Evolutionary conservation across 331 rosid genomes (phyloP).

Genomic region (Malus hybrid): DNA sequence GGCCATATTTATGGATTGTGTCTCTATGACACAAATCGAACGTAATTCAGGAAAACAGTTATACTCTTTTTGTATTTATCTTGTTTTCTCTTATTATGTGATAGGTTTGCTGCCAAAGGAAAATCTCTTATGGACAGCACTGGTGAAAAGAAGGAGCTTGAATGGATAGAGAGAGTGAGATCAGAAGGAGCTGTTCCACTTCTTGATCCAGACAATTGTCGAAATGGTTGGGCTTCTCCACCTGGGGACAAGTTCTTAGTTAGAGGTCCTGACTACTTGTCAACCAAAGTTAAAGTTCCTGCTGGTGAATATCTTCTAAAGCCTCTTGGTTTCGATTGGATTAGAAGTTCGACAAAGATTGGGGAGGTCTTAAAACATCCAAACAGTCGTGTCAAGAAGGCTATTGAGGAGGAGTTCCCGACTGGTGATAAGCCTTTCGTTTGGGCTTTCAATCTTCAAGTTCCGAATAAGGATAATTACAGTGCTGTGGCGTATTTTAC

Average conservation of each 20-base stretch:
- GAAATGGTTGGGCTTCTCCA: conserved; percentile 72
- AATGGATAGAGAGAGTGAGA: conserved; percentile 60
- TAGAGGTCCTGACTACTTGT: conserved; percentile 80
- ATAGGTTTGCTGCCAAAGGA: background rate
- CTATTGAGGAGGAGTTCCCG: conserved; percentile 46
- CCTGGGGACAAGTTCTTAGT: conserved; percentile 66
- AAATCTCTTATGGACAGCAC: conserved; percentile 33
- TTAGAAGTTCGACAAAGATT: conserved; percentile 57
- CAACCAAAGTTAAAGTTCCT: conserved; percentile 58
- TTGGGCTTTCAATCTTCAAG: conserved; percentile 90
- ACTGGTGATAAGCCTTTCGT: conserved; percentile 52
- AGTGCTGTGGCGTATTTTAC: conserved; percentile 66
- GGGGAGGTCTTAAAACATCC: conserved; percentile 55
- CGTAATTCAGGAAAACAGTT: background rate
- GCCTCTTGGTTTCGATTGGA: conserved; percentile 87
- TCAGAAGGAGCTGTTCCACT: conserved; percentile 73
- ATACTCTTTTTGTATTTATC: background rate
- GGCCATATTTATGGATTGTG: background rate
- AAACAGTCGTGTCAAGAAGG: conserved; percentile 42
- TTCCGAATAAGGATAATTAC: conserved; percentile 68
- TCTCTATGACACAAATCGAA: background rate
- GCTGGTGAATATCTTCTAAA: conserved; percentile 58
- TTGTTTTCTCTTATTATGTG: background rate
- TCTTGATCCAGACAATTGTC: conserved; percentile 39
- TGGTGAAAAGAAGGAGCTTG: conserved; percentile 32